These are phyloP conservation scores for Euphorbia peplus DNA, from an alignment of 345 rosid species.

Conservation along the genomic window DNA sequence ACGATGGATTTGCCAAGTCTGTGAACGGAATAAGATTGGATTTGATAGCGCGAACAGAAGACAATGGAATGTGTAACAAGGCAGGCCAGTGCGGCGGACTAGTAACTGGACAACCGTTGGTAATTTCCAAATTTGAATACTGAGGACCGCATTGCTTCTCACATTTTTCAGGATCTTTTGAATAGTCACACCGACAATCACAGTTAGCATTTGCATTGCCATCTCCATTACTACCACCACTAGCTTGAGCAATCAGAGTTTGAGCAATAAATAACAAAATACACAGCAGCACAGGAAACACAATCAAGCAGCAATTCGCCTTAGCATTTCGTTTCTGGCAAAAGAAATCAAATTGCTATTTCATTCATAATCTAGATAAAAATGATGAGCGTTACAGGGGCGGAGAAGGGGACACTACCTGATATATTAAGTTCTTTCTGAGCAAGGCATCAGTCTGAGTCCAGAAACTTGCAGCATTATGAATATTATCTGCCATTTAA, in stretches of 20 bases:
- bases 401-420: constrained; percentile 43
- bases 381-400: not conserved
- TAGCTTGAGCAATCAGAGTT: constrained; percentile 27
- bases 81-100: constrained; percentile 75
- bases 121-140: constrained; percentile 40
- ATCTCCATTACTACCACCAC: constrained; percentile 11
- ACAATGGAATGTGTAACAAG: constrained; percentile 54
- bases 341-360: not conserved
- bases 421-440: constrained; percentile 77
- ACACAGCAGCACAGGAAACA: constrained; percentile 64
- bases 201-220: constrained; percentile 40
- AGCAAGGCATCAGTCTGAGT: constrained; percentile 75
- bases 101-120: constrained; percentile 39
- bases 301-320: constrained; percentile 64
- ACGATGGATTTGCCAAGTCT: constrained; percentile 50
- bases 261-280: constrained; percentile 47
- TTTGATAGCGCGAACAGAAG: constrained; percentile 55
- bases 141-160: constrained; percentile 56
- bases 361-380: not conserved
- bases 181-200: constrained; percentile 53
- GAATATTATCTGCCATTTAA: constrained; percentile 20
- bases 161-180: constrained; percentile 39
- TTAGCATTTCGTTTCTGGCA: constrained; percentile 58
- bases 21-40: constrained; percentile 25
- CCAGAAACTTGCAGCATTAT: constrained; percentile 33